Evolutionary conservation across 106 monocot genomes (phyloP).

Genomic region (Allium sativum): DNA sequence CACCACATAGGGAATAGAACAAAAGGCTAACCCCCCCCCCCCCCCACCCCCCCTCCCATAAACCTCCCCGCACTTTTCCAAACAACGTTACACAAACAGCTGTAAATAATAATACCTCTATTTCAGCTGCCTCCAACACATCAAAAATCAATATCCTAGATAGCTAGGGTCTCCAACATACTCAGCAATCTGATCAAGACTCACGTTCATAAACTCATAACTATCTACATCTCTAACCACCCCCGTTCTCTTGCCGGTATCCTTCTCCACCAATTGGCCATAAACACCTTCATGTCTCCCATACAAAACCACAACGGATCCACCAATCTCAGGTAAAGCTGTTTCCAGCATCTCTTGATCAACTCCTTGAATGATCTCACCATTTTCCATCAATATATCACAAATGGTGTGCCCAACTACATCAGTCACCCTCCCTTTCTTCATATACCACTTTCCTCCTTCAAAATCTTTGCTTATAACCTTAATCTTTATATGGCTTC

Average conservation of each 20-base stretch:
- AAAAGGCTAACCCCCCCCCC: too few relatives aligned
- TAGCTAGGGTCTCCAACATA: conserved; percentile 63
- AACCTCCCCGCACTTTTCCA: too few relatives aligned
- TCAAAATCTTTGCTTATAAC: conserved; percentile 60
- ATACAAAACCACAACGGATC: conserved; percentile 56
- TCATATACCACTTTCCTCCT: conserved; percentile 51
- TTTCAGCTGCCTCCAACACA: too few relatives aligned
- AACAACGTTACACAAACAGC: too few relatives aligned
- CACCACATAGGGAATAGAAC: too few relatives aligned
- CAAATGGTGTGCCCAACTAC: conserved; percentile 64
- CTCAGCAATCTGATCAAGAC: conserved; percentile 76
- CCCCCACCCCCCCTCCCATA: too few relatives aligned
- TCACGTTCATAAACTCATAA: conserved; percentile 53
- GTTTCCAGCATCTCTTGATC: conserved; percentile 86
- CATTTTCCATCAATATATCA: conserved; percentile 65
- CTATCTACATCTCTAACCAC: conserved; percentile 61
- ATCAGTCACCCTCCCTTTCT: conserved; percentile 81
- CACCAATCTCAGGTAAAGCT: conserved; percentile 64
- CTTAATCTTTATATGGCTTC: conserved; percentile 78
- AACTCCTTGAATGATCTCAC: conserved; percentile 66
- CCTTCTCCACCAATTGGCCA: conserved; percentile 64
- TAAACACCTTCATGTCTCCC: conserved; percentile 73
- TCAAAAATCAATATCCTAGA: conserved; percentile 47
- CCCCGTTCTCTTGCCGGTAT: conserved; percentile 51
- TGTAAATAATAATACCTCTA: too few relatives aligned